These are phyloP conservation scores for Dentipellis sp. DNA, from an alignment of 768 basidiomycete genomes.

Conservation along the genomic window DNA sequence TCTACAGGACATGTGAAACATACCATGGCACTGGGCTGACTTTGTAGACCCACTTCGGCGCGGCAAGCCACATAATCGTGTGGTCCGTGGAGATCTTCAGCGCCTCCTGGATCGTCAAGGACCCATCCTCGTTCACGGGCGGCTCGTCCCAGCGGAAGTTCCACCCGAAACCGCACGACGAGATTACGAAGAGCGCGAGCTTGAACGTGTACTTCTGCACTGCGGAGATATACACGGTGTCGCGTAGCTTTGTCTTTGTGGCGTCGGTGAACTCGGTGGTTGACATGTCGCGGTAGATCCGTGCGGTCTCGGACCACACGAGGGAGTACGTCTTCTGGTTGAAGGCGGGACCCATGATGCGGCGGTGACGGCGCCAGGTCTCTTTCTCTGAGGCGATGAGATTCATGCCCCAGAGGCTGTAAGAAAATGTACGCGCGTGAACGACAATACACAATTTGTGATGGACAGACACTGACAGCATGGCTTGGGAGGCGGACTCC, in stretches of 20 bases:
- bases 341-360: conserved; percentile 18
- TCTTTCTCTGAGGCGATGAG: conserved; percentile 10
- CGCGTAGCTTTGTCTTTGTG: not conserved
- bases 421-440: not conserved
- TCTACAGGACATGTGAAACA: too few species aligned
- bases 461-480: not conserved
- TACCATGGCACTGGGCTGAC: conserved; percentile 2
- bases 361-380: conserved; percentile 14
- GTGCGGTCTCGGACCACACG: conserved; percentile 14
- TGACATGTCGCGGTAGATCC: conserved; percentile 14
- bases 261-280: conserved; percentile 9
- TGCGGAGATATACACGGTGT: not conserved
- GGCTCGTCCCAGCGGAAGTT: conserved; percentile 6
- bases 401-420: conserved; percentile 12
- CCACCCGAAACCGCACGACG: conserved; percentile 15
- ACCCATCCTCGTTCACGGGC: conserved; percentile 1
- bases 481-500: not conserved
- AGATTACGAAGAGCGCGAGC: conserved; percentile 12
- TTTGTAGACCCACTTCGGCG: conserved; percentile 5
- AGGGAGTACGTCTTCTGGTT: conserved; percentile 14
- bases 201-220: conserved; percentile 13
- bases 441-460: not conserved
- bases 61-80: not conserved
- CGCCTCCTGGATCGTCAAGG: conserved; percentile 5
- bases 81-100: conserved; percentile 2